Conservation (phyloP, 176 grass and related monocot species). For the Rhynchospora breviuscula region DNA sequence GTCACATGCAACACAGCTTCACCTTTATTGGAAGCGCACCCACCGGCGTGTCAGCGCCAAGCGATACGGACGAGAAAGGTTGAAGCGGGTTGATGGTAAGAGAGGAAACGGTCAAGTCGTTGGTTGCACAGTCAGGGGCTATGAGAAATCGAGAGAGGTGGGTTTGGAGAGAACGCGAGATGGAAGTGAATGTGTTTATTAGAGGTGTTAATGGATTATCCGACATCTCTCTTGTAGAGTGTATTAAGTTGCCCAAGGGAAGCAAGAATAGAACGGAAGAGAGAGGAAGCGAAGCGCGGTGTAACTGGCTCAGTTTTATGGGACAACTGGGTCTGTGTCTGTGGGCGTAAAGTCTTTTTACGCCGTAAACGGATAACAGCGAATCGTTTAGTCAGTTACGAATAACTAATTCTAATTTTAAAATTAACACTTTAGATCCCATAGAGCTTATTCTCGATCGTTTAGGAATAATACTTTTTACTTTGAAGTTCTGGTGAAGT, state of each 20-base stretch:
- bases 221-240: slow-evolving; percentile 12
- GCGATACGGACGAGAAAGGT: slow-evolving; percentile 14
- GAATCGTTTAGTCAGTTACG: too few relatives aligned
- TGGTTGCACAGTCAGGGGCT: slow-evolving; percentile 11
- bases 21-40: slow-evolving; percentile 17
- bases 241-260: not conserved
- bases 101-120: not conserved
- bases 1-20: not conserved
- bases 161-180: slow-evolving; percentile 32
- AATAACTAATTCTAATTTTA: too few relatives aligned
- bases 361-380: too few relatives aligned
- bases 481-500: too few relatives aligned
- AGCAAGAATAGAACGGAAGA: not conserved
- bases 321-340: too few relatives aligned
- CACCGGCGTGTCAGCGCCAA: not conserved
- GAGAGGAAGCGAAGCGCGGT: not conserved
- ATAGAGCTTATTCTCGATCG: too few relatives aligned
- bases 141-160: slow-evolving; percentile 34
- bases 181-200: slow-evolving; percentile 18
- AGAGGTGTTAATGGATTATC: slow-evolving; percentile 27
- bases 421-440: too few relatives aligned
- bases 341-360: too few relatives aligned
- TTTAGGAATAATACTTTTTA: too few relatives aligned
- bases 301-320: not conserved
- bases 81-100: not conserved